Evolutionary conservation across 345 rosid genomes (phyloP), one percentile per base, ranked within the genome.

Genomic region (Citrus medica): DNA sequence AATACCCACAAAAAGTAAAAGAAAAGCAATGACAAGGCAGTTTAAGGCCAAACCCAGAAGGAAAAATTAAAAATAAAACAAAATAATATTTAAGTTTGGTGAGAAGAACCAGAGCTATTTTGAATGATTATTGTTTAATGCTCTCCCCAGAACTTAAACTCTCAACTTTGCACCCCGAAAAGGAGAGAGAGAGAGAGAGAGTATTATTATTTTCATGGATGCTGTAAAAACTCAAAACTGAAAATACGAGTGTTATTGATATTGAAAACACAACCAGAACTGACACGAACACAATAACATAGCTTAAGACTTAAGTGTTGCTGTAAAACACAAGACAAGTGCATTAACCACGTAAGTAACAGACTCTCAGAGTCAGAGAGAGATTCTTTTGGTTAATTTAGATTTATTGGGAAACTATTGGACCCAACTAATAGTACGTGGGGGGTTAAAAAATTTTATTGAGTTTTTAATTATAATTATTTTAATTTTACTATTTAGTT

Each of bases 1-100:
- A 69, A 67, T 67, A 63, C 84, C 74, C 80, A 81, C 82, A 85
- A 83, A 79, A 86, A 78, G 82, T 83, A 74, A 12, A 74, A 81
- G 53, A 79, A 59, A 85, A 84, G 85, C 85, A 84, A 86, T 70
- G 76, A 75, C 76, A 28, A 68, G 78, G 38, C 2, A 60, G 46
- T 65, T 74, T 37, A 35, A 21, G 19, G 28, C 21, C 67, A 38
- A 82, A 67, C 73, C 73, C 78, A 80, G 75, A 81, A 75, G 51
- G 48, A 10, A 46, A 46, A 46, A 46, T 40, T 9, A 3, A 9
- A 53, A 40, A 35, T 9, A 40, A 51, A 51, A 51, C 4, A 51
- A 51, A 53, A 53, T 53, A 19, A 53, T 5, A 53, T 16, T 16
- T 16, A 17, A 17, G 58, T 53, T 53, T 53, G 58, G 22, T 17